Conservation (phyloP, 352 stramenopile genomes). For the Pythium utonaiense region DNA sequence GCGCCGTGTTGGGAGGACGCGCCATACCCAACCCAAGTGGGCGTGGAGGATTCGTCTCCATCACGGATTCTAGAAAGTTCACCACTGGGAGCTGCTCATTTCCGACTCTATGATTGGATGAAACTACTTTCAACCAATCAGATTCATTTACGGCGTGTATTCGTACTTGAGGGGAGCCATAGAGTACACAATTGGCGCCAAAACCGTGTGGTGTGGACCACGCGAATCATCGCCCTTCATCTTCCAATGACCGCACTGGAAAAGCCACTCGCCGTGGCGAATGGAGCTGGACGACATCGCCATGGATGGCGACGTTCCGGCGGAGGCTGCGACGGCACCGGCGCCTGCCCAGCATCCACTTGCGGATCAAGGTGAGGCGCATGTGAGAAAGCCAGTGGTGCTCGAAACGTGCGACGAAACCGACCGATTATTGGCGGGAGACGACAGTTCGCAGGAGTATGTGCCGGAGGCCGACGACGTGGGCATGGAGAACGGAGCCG, state of each 20-base stretch:
- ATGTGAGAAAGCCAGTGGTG: not conserved
- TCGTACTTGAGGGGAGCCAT: constrained; percentile 4
- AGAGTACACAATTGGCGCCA: constrained; percentile 21
- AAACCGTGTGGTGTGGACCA: constrained; percentile 18
- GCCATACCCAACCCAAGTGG: constrained; percentile 10
- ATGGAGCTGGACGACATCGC: not conserved
- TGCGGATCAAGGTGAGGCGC: not conserved
- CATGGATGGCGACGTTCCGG: not conserved
- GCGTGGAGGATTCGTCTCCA: not conserved
- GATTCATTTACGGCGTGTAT: not conserved
- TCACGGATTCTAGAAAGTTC: constrained; percentile 18
- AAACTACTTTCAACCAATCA: constrained; percentile 17
- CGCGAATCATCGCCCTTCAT: not conserved
- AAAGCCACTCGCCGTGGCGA: not conserved
- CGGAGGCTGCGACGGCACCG: not conserved
- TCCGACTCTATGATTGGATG: not conserved
- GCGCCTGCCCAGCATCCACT: not conserved
- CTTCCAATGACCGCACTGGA: constrained; percentile 2
- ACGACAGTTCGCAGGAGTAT: constrained; percentile 16
- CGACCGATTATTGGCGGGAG: constrained; percentile 13
- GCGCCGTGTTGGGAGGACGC: not conserved
- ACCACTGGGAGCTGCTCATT: not conserved
- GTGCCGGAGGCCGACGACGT: constrained; percentile 1
- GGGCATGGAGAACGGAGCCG: not conserved
- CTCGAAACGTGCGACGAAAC: constrained; percentile 10